phyloP scores from a whole-genome alignment of 768 basidiomycete genomes.

The Krasilnikovozyma curviuscula region DNA sequence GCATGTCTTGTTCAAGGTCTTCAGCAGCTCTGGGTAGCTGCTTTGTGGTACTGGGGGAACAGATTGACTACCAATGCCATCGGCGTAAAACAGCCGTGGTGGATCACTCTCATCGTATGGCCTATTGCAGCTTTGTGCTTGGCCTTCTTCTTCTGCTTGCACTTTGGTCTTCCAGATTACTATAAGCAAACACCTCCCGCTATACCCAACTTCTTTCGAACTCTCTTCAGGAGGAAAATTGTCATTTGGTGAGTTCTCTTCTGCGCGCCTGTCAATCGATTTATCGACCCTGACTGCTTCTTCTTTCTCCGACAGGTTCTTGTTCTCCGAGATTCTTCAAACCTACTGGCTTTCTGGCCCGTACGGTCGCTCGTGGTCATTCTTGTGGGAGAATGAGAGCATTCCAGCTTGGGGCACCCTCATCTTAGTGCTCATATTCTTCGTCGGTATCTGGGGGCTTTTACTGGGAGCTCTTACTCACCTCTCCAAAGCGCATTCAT shows the following conservation, averaged over 20 bases:
- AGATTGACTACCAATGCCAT: conserved; percentile 42
- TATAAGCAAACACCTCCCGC: conserved; percentile 84
- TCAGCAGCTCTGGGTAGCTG: conserved; percentile 89
- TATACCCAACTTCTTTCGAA: conserved; percentile 77
- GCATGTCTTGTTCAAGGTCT: conserved; percentile 88
- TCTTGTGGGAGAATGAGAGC: conserved; percentile 60
- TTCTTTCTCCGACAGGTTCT: too few species aligned
- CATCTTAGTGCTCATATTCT: conserved; percentile 62
- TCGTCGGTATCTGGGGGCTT: conserved; percentile 65
- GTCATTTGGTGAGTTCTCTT: conserved; percentile 49
- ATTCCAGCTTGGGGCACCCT: conserved; percentile 69
- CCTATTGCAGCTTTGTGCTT: conserved; percentile 58
- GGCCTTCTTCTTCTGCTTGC: conserved; percentile 61
- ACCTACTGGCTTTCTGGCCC: conserved; percentile 60
- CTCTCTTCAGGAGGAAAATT: conserved; percentile 71
- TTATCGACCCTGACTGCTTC: too few species aligned
- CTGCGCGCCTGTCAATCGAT: background rate
- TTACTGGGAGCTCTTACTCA: conserved; percentile 56
- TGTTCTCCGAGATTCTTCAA: conserved; percentile 75
- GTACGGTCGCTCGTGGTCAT: conserved; percentile 85
- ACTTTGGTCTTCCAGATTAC: conserved; percentile 77
- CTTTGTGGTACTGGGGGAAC: conserved; percentile 89
- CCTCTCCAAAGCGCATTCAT: conserved; percentile 85
- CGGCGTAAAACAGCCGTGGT: conserved; percentile 39
- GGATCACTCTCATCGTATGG: conserved; percentile 64